Evolutionary conservation across 768 basidiomycete genomes (phyloP), one percentile per base, ranked within the genome.

Genomic region (Phlegmacium glaucopus): DNA sequence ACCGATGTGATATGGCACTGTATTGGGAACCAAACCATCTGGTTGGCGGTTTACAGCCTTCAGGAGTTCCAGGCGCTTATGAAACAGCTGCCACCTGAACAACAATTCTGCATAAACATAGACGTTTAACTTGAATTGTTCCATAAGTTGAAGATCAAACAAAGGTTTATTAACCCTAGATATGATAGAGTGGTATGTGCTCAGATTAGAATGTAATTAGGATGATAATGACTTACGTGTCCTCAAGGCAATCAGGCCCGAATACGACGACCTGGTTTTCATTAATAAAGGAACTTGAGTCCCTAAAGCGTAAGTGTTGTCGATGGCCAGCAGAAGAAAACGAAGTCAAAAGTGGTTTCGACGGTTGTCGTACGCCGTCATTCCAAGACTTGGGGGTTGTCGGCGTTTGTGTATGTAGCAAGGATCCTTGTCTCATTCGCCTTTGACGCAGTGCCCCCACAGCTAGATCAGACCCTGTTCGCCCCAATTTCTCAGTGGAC

Each of bases 31-130:
- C 26, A 51, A 37, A n/a, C 50, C 43, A n/a, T 53, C 46, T 15
- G 61, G 58, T 29, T 57, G 22, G 22, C 22, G 63, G 51, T 71
- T 72, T 16, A 84, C 74, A n/a, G 78, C 72, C 52, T 88, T 88
- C 47, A 92, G 65, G 1, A 93, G 72, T 53, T 90, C 88, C 13
- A 83, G 65, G 3, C 90, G 79, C 60, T 90, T 87, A 34, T 80
- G 73, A 55, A 78, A 69, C 44, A 90, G 61, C 51, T 80, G 68
- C 92, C 91, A 94, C 37, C 82, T 69, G 53, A 81, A 80, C 17
- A 94, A 69, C 52, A 86, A 67, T 47, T 93, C 88, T 6, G 87
- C 85, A 59, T 93, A 94, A 1, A 74, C 72, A 36, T 81, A 65
- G 16, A 92, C 71, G 61, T 93, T 88, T 22, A 62, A 51, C 43